Conservation (phyloP, 1,284 basidiomycete genomes). For the Fistulina hepatica region DNA sequence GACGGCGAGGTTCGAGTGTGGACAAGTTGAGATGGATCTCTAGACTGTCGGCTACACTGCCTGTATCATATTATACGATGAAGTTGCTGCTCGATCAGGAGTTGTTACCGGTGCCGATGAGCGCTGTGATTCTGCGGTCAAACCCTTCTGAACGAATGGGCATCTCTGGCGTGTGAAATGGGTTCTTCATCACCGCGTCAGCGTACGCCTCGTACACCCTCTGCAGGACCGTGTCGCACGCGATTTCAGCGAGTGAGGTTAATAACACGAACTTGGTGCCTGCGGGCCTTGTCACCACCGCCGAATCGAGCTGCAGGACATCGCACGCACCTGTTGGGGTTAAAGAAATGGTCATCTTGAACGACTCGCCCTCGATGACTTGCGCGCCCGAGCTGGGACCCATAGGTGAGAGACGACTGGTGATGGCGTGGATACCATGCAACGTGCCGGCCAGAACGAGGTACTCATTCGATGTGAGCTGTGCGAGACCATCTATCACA, state of each 20-base stretch:
- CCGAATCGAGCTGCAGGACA: background rate
- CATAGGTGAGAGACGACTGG: slow-evolving; percentile 80
- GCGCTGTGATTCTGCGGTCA: slow-evolving; percentile 56
- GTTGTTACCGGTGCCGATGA: slow-evolving; percentile 42
- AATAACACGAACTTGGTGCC: slow-evolving; percentile 97
- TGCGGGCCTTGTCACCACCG: slow-evolving; percentile 23
- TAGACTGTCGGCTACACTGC: too few species aligned
- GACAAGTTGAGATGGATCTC: too few species aligned
- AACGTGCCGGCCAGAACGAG: slow-evolving; percentile 94
- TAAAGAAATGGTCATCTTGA: slow-evolving; percentile 83
- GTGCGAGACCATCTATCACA: slow-evolving; percentile 69
- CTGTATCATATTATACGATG: too few species aligned
- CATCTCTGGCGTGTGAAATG: slow-evolving; percentile 98
- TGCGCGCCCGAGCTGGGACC: slow-evolving; percentile 81
- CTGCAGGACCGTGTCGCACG: slow-evolving; percentile 63
- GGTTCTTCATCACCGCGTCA: slow-evolving; percentile 98
- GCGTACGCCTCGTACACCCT: slow-evolving; percentile 86
- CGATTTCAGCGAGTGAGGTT: slow-evolving; percentile 66
- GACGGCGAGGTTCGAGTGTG: too few species aligned
- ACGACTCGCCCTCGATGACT: slow-evolving; percentile 88
- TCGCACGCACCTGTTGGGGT: slow-evolving; percentile 78
- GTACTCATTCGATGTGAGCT: slow-evolving; percentile 91
- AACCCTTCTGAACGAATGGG: slow-evolving; percentile 90
- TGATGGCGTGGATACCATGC: slow-evolving; percentile 98
- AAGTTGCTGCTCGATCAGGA: slow-evolving; percentile 9